Percentiles rank a stretch among this genome's conserved stretches.
These are phyloP conservation scores for Gracilariopsis chorda DNA, from an alignment of 23 red algal species.

Conservation along the genomic window DNA sequence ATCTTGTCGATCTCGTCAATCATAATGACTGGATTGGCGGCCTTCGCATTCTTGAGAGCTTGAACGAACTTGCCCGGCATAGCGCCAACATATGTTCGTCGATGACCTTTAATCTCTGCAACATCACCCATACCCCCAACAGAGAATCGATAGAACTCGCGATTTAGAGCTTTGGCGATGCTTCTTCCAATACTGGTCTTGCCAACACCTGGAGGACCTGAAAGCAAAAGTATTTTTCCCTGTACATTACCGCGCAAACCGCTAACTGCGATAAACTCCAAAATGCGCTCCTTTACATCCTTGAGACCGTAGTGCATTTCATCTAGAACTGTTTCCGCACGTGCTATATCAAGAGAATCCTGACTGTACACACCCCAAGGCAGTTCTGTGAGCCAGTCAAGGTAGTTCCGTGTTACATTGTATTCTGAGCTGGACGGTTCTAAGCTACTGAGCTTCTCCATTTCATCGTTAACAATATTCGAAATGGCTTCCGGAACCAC, in stretches of 20 bases:
- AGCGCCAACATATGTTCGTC: slow-evolving; percentile 95
- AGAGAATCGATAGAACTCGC: slow-evolving; percentile 96
- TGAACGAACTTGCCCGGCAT: slow-evolving; percentile 97
- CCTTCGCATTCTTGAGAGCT: slow-evolving; percentile 85
- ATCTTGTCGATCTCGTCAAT: slow-evolving; percentile 99
- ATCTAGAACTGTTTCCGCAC: slow-evolving; percentile 79
- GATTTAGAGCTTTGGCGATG: slow-evolving; percentile 84
- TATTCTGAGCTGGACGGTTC: slow-evolving; percentile 96
- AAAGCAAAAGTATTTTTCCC: slow-evolving; percentile 97
- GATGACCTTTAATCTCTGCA: slow-evolving; percentile 96
- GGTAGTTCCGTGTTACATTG: slow-evolving; percentile 89
- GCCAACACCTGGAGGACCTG: slow-evolving; percentile 90
- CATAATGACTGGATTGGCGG: slow-evolving; percentile 92
- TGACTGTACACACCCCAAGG: slow-evolving; percentile 89
- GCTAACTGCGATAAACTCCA: slow-evolving; percentile 95
- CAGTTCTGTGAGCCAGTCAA: slow-evolving; percentile 96
- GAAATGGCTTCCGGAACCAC: slow-evolving; percentile 71
- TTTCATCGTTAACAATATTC: slow-evolving; percentile 81
- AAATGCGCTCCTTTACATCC: slow-evolving; percentile 93
- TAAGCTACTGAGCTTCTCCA: slow-evolving; percentile 84
- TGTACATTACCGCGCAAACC: slow-evolving; percentile 74
- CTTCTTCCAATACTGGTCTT: slow-evolving; percentile 92
- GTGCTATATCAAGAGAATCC: slow-evolving; percentile 79
- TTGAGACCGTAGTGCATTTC: slow-evolving; percentile 96
- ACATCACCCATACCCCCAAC: slow-evolving; percentile 98